Evolutionary conservation across 139 green algal species (phyloP), one percentile per base, ranked within the genome.

Genomic region (Chlamydomonas sp.): DNA sequence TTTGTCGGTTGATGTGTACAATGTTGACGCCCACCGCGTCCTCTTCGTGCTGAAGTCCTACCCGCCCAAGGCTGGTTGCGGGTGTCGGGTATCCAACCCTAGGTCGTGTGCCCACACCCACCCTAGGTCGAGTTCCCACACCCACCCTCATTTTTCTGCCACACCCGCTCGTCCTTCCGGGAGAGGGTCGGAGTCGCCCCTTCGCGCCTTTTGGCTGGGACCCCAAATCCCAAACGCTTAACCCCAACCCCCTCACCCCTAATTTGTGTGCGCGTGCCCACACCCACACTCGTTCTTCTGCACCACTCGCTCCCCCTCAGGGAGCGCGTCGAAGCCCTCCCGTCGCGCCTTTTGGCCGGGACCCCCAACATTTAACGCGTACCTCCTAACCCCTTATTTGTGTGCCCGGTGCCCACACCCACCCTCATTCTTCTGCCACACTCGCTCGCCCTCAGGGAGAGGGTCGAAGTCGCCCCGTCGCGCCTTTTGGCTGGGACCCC

Each of bases 21-120:
- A n/a, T 87, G 35, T 80, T 70, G 26, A 90, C 1, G 0, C 61
- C 48, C 36, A 78, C 67, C 0, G 74, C 79, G 16, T 83, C 81
- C 47, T 73, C n/a, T n/a, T n/a, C n/a, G n/a, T n/a, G n/a, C n/a
- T n/a, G n/a, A n/a, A n/a, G n/a, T n/a, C n/a, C n/a, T n/a, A n/a
- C n/a, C n/a, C n/a, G n/a, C n/a, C n/a, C n/a, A n/a, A n/a, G n/a
- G n/a, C n/a, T n/a, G n/a, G n/a, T n/a, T n/a, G n/a, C n/a, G n/a
- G n/a, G n/a, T n/a, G n/a, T n/a, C n/a, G n/a, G n/a, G n/a, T n/a
- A n/a, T n/a, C n/a, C n/a, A n/a, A n/a, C n/a, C n/a, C n/a, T n/a
- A n/a, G n/a, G n/a, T n/a, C n/a, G n/a, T n/a, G n/a, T n/a, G n/a
- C n/a, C n/a, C n/a, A n/a, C n/a, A n/a, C n/a, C n/a, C n/a, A n/a